phyloP scores from a whole-genome alignment of 768 basidiomycete genomes.

The Tylopilus intermedius region DNA sequence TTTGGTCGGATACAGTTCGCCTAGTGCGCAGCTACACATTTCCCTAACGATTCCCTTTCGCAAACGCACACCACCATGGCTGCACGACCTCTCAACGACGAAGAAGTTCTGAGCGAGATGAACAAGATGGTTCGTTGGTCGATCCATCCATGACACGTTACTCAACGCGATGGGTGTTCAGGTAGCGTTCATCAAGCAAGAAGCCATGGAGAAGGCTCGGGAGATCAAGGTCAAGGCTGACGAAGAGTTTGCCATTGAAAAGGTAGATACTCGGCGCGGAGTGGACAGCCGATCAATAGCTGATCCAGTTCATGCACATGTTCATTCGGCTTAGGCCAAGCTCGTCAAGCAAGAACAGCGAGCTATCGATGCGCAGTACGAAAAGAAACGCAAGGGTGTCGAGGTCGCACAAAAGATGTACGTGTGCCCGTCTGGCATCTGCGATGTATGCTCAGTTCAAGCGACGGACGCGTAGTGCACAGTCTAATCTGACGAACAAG shows the following conservation, averaged over 20 bases:
- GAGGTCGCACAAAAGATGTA: slow-evolving; percentile 97
- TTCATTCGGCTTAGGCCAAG: slow-evolving; percentile 62
- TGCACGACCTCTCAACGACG: slow-evolving; percentile 81
- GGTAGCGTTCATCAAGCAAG: slow-evolving; percentile 99
- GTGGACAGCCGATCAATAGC: background rate
- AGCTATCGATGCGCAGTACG: slow-evolving; percentile 89
- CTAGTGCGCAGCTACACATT: background rate
- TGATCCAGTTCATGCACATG: background rate
- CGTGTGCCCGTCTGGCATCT: slow-evolving; percentile 22
- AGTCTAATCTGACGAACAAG: slow-evolving; percentile 95
- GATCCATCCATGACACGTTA: background rate
- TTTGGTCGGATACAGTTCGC: background rate
- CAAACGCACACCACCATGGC: slow-evolving; percentile 44
- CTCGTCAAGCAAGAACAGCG: slow-evolving; percentile 95
- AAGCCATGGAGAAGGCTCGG: slow-evolving; percentile 93
- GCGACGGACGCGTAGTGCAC: slow-evolving; percentile 51
- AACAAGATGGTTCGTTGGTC: slow-evolving; percentile 85
- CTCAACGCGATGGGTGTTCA: slow-evolving; percentile 28
- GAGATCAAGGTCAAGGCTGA: slow-evolving; percentile 98
- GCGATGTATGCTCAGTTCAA: slow-evolving; percentile 1
- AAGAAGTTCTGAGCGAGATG: slow-evolving; percentile 94
- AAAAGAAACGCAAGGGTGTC: slow-evolving; percentile 92
- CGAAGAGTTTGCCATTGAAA: slow-evolving; percentile 98
- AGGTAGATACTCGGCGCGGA: slow-evolving; percentile 44
- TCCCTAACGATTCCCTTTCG: background rate